Evolutionary conservation across 1,284 basidiomycete species (phyloP).

Genomic region (Thecaphora thlaspeos): DNA sequence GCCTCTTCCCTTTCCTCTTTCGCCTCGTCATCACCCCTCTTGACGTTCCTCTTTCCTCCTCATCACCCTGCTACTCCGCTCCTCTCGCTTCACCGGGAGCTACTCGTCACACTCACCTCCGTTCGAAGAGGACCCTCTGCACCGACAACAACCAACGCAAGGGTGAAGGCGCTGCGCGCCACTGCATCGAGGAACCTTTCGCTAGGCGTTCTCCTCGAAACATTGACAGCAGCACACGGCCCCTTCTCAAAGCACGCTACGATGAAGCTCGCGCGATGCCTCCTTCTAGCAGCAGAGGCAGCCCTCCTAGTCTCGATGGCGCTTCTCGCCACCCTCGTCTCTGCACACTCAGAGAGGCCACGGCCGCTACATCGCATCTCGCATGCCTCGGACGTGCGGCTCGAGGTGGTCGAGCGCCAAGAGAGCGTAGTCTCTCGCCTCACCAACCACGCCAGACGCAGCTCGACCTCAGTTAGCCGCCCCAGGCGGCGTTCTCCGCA

Average conservation of each 20-base stretch:
- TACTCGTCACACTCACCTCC: no score
- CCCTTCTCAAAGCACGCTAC: not conserved
- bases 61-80: no score
- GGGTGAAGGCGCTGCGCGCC: no score
- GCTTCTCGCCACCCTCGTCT: not conserved
- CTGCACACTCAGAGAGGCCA: not conserved
- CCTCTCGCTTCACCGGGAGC: no score
- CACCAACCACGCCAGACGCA: not conserved
- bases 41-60: no score
- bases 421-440: not conserved
- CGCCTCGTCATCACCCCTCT: no score
- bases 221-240: no score
- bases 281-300: not conserved
- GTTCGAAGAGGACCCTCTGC: no score
- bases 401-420: slow-evolving; percentile 7
- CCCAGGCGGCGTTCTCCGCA: not conserved
- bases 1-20: no score
- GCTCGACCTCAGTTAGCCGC: not conserved
- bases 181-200: no score
- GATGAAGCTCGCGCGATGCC: not conserved
- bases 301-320: not conserved
- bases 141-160: no score
- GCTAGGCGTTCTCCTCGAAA: no score
- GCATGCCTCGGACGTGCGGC: slow-evolving; percentile 8
- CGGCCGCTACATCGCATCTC: slow-evolving; percentile 8